Conservation (phyloP, 73 alveolate genomes). For the Durusdinium trenchii region DNA sequence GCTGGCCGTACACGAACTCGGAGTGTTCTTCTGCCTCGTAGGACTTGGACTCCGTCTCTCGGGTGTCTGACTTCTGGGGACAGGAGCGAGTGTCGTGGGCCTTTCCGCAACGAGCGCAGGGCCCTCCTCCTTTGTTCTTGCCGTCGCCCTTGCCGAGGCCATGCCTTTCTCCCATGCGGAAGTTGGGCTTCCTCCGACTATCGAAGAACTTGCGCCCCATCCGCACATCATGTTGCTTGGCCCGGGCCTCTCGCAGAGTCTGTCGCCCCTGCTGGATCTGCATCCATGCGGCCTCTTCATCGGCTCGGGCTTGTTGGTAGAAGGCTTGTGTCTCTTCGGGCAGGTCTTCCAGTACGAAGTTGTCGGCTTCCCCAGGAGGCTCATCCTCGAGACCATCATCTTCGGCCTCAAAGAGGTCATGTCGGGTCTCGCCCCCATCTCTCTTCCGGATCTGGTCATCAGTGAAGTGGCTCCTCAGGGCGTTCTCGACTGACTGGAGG, state of each 20-base stretch:
- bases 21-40: neutral
- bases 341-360: neutral
- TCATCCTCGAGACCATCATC: neutral
- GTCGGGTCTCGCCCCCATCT: neutral
- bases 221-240: neutral
- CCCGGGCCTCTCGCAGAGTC: slow-evolving; percentile 22
- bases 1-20: neutral
- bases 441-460: neutral
- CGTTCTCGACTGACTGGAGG: neutral
- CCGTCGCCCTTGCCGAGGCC: neutral
- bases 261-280: slow-evolving; percentile 36
- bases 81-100: neutral
- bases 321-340: neutral
- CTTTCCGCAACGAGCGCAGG: neutral
- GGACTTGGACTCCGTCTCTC: neutral
- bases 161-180: neutral
- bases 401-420: neutral
- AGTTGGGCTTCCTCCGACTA: too few species aligned
- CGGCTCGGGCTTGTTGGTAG: neutral
- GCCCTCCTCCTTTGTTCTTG: neutral
- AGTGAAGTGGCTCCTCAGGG: slow-evolving; percentile 16
- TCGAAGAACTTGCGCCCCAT: slow-evolving; percentile 1
- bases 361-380: neutral
- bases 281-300: neutral
- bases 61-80: neutral